Percentiles rank a stretch among this genome's conserved stretches.
Conservation (phyloP, 192 early-diverging fungal genomes). For the Polychytrium aggregatum region DNA sequence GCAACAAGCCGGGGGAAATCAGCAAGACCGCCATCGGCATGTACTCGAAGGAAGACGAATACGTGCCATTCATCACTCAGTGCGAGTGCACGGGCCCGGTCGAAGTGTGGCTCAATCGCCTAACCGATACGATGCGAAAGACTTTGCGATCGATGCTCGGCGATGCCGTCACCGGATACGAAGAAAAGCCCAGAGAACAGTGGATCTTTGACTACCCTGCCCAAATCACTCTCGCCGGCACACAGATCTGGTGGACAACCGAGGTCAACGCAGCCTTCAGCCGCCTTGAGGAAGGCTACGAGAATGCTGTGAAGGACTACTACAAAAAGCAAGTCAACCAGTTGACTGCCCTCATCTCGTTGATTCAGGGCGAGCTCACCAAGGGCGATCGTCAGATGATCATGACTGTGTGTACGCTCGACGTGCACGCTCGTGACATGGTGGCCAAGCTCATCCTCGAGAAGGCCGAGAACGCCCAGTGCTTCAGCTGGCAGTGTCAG, state of each 20-base stretch:
- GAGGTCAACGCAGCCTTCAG: slow-evolving; percentile 55
- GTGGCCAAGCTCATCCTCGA: slow-evolving; percentile 53
- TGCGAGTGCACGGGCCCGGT: slow-evolving; percentile 54
- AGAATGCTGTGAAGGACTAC: slow-evolving; percentile 58
- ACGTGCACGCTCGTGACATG: slow-evolving; percentile 58
- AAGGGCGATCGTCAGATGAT: slow-evolving; percentile 50
- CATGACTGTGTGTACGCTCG: slow-evolving; percentile 56
- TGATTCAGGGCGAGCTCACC: slow-evolving; percentile 51
- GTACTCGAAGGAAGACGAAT: slow-evolving; percentile 52
- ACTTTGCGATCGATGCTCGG: slow-evolving; percentile 39
- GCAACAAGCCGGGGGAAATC: slow-evolving; percentile 31
- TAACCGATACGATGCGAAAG: slow-evolving; percentile 44
- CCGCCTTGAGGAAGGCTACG: slow-evolving; percentile 54
- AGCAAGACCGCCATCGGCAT: slow-evolving; percentile 55
- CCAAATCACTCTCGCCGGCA: slow-evolving; percentile 50
- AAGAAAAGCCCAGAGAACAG: slow-evolving; percentile 60
- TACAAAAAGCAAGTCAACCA: slow-evolving; percentile 62
- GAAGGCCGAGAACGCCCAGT: slow-evolving; percentile 52
- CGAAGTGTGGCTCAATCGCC: slow-evolving; percentile 52
- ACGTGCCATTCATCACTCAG: slow-evolving; percentile 37
- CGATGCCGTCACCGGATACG: slow-evolving; percentile 46
- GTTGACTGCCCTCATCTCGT: slow-evolving; percentile 43
- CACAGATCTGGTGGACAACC: slow-evolving; percentile 61
- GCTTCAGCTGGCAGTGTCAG: slow-evolving; percentile 57
- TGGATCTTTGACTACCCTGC: slow-evolving; percentile 61